A percentile compares a stretch with the other conserved stretches of the same genome.
These are phyloP conservation scores for Fragaria nilgerrensis DNA, from an alignment of 306 rosid genomes.

Conservation along the genomic window DNA sequence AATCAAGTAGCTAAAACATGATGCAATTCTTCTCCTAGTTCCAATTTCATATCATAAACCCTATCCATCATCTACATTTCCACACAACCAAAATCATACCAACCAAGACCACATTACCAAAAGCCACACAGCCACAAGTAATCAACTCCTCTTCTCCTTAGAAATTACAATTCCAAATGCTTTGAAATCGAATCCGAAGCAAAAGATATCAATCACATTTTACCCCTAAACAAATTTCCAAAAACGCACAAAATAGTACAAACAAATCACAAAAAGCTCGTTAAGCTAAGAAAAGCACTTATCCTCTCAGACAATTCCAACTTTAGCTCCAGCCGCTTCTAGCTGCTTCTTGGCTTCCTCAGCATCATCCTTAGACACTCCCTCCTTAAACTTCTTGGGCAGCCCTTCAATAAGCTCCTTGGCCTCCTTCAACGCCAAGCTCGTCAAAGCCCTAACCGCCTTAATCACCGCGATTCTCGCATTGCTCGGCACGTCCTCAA, in stretches of 20 bases:
- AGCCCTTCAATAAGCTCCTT: constrained; percentile 86
- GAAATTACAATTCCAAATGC: not conserved
- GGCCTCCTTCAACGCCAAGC: constrained; percentile 85
- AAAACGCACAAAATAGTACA: constrained; percentile 2
- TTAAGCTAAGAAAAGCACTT: not conserved
- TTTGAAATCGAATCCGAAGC: not conserved
- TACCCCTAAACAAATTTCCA: not conserved
- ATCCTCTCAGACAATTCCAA: constrained; percentile 45
- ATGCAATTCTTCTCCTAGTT: not conserved
- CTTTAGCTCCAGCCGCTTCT: constrained; percentile 90
- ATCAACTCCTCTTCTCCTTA: not conserved
- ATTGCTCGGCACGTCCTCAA: constrained; percentile 83
- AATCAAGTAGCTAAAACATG: not conserved
- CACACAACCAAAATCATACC: not conserved
- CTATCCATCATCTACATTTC: not conserved
- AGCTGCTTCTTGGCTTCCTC: constrained; percentile 94
- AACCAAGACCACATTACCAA: not conserved
- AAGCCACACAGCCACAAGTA: not conserved
- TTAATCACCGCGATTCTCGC: constrained; percentile 81
- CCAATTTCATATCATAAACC: not conserved
- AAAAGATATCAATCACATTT: not conserved
- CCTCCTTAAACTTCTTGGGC: constrained; percentile 94
- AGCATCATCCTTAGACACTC: constrained; percentile 73
- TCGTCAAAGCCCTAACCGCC: constrained; percentile 80
- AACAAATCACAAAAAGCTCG: not conserved